Conservation (phyloP, 768 basidiomycete genomes). For the Russula compacta region DNA sequence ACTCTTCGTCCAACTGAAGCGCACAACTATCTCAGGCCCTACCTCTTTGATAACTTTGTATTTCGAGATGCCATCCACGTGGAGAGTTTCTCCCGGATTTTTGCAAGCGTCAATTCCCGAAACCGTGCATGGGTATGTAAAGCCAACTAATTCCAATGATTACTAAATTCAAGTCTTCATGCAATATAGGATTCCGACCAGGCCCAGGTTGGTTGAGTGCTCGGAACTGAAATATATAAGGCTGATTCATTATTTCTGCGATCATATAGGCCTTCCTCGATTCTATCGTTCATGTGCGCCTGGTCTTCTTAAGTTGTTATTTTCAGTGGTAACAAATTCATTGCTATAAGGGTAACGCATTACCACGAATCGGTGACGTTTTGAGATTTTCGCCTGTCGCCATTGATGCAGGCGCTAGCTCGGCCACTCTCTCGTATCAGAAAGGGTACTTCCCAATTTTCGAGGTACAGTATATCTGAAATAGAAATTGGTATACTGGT, state of each 20-base stretch:
- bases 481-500: background rate
- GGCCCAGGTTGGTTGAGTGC: slow-evolving; percentile 23
- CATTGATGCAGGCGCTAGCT: slow-evolving; percentile 10
- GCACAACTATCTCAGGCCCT: slow-evolving; percentile 25
- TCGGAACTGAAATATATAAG: background rate
- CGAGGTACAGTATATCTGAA: slow-evolving; percentile 20
- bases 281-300: slow-evolving; percentile 21
- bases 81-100: slow-evolving; percentile 23
- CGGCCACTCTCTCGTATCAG: slow-evolving; percentile 26
- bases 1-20: slow-evolving; percentile 21
- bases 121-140: slow-evolving; percentile 23
- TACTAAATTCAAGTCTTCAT: background rate
- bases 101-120: slow-evolving; percentile 22
- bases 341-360: slow-evolving; percentile 22
- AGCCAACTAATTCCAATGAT: background rate
- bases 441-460: slow-evolving; percentile 27
- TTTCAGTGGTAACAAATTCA: background rate
- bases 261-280: slow-evolving; percentile 26
- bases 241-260: background rate
- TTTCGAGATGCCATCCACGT: slow-evolving; percentile 22
- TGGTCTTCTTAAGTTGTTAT: background rate
- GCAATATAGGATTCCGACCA: slow-evolving; percentile 21
- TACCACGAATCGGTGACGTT: slow-evolving; percentile 28
- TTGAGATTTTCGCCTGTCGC: slow-evolving; percentile 22
- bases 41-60: slow-evolving; percentile 21